Conservation (phyloP, 2,329 filamentous ascomycete species). For the Emmonsia crescens region DNA sequence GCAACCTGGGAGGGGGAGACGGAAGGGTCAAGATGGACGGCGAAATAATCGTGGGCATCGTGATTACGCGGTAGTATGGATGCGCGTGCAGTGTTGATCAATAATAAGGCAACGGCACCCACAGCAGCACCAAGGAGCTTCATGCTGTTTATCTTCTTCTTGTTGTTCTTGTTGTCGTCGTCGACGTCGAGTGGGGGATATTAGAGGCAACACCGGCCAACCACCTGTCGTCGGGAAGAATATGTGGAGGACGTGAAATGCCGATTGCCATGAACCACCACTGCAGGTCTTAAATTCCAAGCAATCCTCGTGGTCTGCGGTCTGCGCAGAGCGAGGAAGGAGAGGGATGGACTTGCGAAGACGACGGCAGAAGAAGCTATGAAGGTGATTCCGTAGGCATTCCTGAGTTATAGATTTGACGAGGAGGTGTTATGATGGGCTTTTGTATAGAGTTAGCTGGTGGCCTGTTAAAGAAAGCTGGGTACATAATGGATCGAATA, state of each 20-base stretch:
- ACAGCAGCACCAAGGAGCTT: slow-evolving; percentile 7
- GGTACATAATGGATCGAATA: too few species aligned
- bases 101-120: slow-evolving; percentile 2
- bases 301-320: too few species aligned
- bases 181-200: not conserved
- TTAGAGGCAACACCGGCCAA: not conserved
- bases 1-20: slow-evolving; percentile 55
- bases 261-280: not conserved
- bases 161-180: not conserved
- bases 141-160: slow-evolving; percentile 3
- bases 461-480: too few species aligned
- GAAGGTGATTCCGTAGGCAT: not conserved
- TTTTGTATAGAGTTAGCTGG: not conserved
- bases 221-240: not conserved
- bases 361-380: not conserved
- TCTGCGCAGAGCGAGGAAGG: too few species aligned
- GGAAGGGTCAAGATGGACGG: slow-evolving; percentile 64
- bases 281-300: not conserved
- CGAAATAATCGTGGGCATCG: slow-evolving; percentile 80
- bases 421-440: not conserved
- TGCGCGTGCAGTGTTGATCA: slow-evolving; percentile 37
- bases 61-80: slow-evolving; percentile 56
- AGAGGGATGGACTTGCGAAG: not conserved
- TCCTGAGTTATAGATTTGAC: not conserved
- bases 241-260: not conserved